These are phyloP conservation scores for Haematococcus sp. DNA, from an alignment of 139 green algal genomes.

Conservation along the genomic window DNA sequence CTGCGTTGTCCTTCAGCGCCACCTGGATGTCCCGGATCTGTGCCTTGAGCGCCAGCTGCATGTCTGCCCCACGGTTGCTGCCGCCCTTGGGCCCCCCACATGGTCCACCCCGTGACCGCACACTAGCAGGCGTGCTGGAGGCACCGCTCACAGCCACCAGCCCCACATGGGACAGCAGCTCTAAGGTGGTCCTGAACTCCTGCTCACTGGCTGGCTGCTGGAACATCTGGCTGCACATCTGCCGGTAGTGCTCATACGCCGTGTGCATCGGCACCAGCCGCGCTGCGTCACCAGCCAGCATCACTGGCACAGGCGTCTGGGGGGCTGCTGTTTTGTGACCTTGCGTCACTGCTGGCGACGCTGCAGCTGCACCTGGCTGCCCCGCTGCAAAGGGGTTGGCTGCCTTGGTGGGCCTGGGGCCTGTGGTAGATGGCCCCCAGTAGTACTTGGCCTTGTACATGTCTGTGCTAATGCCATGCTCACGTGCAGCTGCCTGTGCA, in stretches of 20 bases:
- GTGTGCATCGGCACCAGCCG: neutral
- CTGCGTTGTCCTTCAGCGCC: constrained; percentile 29
- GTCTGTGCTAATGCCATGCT: constrained; percentile 15
- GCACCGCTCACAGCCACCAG: neutral
- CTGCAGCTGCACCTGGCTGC: neutral
- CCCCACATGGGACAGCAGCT: constrained; percentile 2
- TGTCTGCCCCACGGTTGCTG: neutral
- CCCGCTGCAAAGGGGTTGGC: constrained; percentile 14
- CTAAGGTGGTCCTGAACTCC: neutral
- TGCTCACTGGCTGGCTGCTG: constrained; percentile 15
- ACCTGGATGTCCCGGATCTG: constrained; percentile 27
- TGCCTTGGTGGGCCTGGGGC: constrained; percentile 12
- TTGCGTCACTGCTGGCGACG: neutral
- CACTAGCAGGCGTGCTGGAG: constrained; percentile 11
- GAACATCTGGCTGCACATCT: constrained; percentile 17
- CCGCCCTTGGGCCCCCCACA: neutral
- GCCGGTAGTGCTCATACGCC: constrained; percentile 14
- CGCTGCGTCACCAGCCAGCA: constrained; percentile 2
- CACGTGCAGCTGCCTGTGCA: neutral
- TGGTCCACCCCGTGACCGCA: constrained; percentile 5
- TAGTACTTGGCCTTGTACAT: constrained; percentile 18
- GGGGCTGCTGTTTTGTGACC: neutral
- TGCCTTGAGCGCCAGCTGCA: constrained; percentile 5
- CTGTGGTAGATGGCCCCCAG: constrained; percentile 1
- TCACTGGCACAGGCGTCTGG: neutral